Base-by-base conservation (phyloP, 2,329 filamentous ascomycete genomes). In the Helotiales sp. region DNA sequence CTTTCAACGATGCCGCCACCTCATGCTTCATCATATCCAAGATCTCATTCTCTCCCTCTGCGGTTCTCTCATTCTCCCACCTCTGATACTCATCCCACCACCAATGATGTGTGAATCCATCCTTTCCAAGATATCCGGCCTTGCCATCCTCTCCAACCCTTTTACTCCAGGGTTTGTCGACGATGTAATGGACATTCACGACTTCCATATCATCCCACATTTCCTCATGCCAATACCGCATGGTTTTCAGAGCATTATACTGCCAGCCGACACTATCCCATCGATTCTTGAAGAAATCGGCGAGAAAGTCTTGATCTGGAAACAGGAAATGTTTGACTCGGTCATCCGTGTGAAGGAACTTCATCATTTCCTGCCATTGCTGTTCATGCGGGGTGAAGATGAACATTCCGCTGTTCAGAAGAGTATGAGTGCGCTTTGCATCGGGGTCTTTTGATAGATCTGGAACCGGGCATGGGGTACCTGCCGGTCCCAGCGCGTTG, bases 241-340 rank as follows among this genome's bases (percentile, higher is more conserved):
- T 62, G 13, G 82, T 84, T 76, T 85, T 85, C 63, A 85, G 76
- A 5, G 81, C 83, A 61, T 86, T 86, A 69, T 85, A 85, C n/a
- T 78, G 70, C 66, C 84, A 86, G 1, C 81, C 80, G 64, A 86
- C 72, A 19, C 77, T 66, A 19, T 78, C 75, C 83, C 83, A 86
- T 29, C 79, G 74, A 33, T 74, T 79, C 17, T 69, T 69, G 70
- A 81, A 86, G 40, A 83, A 72, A 42, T 80, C 77, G 3, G 78
- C 77, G 25, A 86, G 74, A 58, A 86, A 75, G 38, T 76, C 76
- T 72, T 85, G 83, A 68, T 86, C 83, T 19, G 82, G 77, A 61
- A 86, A 85, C 55, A 77, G 74, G 70, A 79, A 79, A 0, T 66
- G 72, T 15, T 58, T 51, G 24, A 63, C 51, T 17, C 38, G 27